Percentiles rank a stretch among this genome's conserved stretches.
These are phyloP conservation scores for Capsella rubella DNA, from an alignment of 441 rosid species.

Conservation along the genomic window DNA sequence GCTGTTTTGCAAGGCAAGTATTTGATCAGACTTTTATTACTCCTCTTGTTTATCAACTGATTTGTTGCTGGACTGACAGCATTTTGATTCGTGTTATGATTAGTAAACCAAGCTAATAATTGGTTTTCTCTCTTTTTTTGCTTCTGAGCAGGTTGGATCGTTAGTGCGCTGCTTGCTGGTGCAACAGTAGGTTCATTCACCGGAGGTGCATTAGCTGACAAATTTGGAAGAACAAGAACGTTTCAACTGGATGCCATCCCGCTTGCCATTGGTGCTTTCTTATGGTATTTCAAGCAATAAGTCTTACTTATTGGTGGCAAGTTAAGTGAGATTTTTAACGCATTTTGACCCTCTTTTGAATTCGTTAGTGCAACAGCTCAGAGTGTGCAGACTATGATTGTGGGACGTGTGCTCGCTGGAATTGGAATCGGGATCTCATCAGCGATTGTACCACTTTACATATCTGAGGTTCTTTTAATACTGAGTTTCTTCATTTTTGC, in stretches of 20 bases:
- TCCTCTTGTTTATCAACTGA: conserved; percentile 2
- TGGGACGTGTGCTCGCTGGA: conserved; percentile 97
- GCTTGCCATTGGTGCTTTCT: conserved; percentile 80
- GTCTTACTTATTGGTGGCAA: conserved; percentile 3
- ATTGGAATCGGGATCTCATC: conserved; percentile 98
- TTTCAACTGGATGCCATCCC: conserved; percentile 97
- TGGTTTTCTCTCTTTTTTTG: conserved; percentile 1
- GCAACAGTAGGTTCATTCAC: conserved; percentile 96
- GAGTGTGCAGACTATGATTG: conserved; percentile 88
- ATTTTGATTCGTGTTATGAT: conserved; percentile 16
- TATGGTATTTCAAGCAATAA: conserved; percentile 57
- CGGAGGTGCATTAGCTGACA: conserved; percentile 94
- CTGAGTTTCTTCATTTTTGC: neutral
- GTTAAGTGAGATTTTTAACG: conserved; percentile 23
- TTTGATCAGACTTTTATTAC: conserved; percentile 28
- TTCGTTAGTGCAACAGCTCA: conserved; percentile 81
- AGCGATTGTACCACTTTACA: conserved; percentile 96
- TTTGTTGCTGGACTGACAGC: neutral
- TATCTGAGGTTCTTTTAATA: conserved; percentile 77
- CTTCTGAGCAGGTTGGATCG: conserved; percentile 84
- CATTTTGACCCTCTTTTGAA: conserved; percentile 29
- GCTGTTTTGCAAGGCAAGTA: conserved; percentile 85
- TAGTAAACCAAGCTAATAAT: conserved; percentile 6
- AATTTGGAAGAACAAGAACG: conserved; percentile 91
- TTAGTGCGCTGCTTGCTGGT: conserved; percentile 95